Percentiles rank a stretch among this genome's conserved stretches.
These are phyloP conservation scores for Phanerochaete sordida DNA, from an alignment of 768 basidiomycete genomes.

Conservation along the genomic window DNA sequence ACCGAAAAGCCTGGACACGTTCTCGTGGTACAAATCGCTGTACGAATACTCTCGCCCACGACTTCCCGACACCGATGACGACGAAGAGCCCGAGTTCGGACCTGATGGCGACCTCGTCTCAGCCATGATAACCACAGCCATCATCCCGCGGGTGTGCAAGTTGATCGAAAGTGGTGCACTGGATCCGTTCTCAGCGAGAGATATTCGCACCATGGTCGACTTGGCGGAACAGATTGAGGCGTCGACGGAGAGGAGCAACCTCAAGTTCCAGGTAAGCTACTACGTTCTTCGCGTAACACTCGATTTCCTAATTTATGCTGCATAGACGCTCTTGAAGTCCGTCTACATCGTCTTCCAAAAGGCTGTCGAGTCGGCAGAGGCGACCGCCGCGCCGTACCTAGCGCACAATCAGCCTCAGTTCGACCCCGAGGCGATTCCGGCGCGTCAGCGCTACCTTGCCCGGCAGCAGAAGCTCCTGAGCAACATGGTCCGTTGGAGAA, in stretches of 20 bases:
- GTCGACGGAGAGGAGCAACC: constrained; percentile 58
- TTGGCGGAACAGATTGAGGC: constrained; percentile 79
- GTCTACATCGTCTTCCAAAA: constrained; percentile 49
- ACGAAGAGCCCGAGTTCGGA: constrained; percentile 55
- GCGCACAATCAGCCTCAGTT: constrained; percentile 47
- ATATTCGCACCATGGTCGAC: constrained; percentile 64
- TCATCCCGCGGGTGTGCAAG: constrained; percentile 72
- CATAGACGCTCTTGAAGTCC: constrained; percentile 56
- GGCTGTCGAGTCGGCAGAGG: constrained; percentile 50
- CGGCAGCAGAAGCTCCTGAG: constrained; percentile 67
- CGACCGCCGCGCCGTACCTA: constrained; percentile 47
- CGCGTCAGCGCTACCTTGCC: constrained; percentile 66
- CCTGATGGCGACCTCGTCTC: constrained; percentile 86
- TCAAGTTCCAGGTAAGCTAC: constrained; percentile 58
- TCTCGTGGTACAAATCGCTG: constrained; percentile 78
- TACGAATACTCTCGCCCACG: constrained; percentile 70
- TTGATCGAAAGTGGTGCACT: constrained; percentile 76
- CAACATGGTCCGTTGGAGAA: constrained; percentile 76
- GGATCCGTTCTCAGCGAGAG: constrained; percentile 72
- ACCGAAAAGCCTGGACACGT: constrained; percentile 62
- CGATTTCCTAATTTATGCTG: background rate
- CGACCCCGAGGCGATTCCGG: constrained; percentile 70
- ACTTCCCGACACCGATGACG: constrained; percentile 25
- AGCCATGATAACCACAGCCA: constrained; percentile 80
- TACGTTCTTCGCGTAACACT: background rate